phyloP scores from a whole-genome alignment of 2,329 filamentous ascomycete genomes.

The Lojkania enalia region DNA sequence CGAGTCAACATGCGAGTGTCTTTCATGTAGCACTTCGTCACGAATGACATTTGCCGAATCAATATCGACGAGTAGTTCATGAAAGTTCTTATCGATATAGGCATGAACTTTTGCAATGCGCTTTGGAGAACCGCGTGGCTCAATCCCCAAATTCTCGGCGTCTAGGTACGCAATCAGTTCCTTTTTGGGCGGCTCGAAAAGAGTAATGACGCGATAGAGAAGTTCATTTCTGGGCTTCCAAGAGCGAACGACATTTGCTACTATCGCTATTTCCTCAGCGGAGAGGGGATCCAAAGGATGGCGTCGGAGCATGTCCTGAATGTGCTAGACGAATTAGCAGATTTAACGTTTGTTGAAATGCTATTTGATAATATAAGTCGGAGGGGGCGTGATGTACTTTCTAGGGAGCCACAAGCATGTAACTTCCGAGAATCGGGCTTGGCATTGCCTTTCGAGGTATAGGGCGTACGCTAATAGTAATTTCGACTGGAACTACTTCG shows the following conservation, averaged over 20 bases:
- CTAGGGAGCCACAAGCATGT: too few relatives aligned
- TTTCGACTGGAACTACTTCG: too few relatives aligned
- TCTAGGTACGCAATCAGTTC: conserved; percentile 53
- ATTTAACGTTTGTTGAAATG: too few relatives aligned
- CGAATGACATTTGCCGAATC: conserved; percentile 18
- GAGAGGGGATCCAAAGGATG: conserved; percentile 10
- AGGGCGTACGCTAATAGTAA: too few relatives aligned
- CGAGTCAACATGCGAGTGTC: conserved; percentile 54
- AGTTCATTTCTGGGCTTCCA: conserved; percentile 37
- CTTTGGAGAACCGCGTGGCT: conserved; percentile 24
- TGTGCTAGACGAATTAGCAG: too few relatives aligned
- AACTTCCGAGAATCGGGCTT: too few relatives aligned
- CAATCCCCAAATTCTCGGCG: conserved; percentile 43
- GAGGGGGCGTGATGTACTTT: too few relatives aligned
- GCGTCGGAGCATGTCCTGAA: too few relatives aligned
- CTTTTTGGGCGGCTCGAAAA: conserved; percentile 56
- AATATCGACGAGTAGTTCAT: conserved; percentile 39
- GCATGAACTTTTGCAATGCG: conserved; percentile 50
- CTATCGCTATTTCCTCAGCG: conserved; percentile 9
- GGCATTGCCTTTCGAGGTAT: too few relatives aligned
- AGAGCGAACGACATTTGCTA: conserved; percentile 40
- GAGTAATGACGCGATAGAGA: conserved; percentile 56
- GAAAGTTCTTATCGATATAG: conserved; percentile 38
- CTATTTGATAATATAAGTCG: too few relatives aligned
- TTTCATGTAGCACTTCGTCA: conserved; percentile 44